Percentiles rank a stretch among this genome's conserved stretches.
Evolutionary conservation across 164 flowering plant species (phyloP).

Genomic region (Nelumbo lutea): DNA sequence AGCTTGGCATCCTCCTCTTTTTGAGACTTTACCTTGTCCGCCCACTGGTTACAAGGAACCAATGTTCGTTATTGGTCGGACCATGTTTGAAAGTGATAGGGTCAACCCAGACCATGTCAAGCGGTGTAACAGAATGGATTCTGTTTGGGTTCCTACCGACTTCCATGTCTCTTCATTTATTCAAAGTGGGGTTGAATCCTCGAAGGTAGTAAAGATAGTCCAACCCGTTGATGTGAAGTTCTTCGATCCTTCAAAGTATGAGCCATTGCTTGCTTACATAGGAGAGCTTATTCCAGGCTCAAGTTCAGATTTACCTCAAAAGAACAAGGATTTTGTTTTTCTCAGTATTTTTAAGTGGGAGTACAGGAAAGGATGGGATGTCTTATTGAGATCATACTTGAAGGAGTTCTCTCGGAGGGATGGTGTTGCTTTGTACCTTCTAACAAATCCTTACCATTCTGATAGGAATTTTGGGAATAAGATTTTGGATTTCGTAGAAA

Average conservation of each 20-base stretch:
- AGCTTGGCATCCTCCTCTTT: constrained; percentile 79
- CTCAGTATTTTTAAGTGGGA: constrained; percentile 85
- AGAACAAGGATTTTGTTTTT: constrained; percentile 41
- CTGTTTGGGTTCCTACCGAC: constrained; percentile 76
- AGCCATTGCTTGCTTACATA: constrained; percentile 34
- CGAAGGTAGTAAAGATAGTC: constrained; percentile 63
- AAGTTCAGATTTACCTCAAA: not conserved
- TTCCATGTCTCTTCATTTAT: constrained; percentile 63
- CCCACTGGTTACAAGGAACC: constrained; percentile 44
- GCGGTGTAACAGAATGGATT: constrained; percentile 64
- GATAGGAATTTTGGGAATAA: constrained; percentile 48
- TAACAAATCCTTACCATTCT: constrained; percentile 67
- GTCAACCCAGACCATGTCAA: constrained; percentile 47
- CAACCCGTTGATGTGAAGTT: constrained; percentile 65
- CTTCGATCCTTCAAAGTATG: constrained; percentile 53
- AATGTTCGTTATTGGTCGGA: constrained; percentile 54
- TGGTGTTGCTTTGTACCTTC: constrained; percentile 46
- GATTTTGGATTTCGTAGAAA: constrained; percentile 49
- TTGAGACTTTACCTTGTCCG: constrained; percentile 69
- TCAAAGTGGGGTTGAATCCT: constrained; percentile 59
- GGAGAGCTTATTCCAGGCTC: constrained; percentile 40
- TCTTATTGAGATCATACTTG: constrained; percentile 58
- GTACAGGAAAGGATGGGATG: constrained; percentile 83
- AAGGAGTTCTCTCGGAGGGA: constrained; percentile 50
- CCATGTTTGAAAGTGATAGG: constrained; percentile 83